These are phyloP conservation scores for Salix suchowensis DNA, from an alignment of 345 rosid genomes.

Conservation along the genomic window DNA sequence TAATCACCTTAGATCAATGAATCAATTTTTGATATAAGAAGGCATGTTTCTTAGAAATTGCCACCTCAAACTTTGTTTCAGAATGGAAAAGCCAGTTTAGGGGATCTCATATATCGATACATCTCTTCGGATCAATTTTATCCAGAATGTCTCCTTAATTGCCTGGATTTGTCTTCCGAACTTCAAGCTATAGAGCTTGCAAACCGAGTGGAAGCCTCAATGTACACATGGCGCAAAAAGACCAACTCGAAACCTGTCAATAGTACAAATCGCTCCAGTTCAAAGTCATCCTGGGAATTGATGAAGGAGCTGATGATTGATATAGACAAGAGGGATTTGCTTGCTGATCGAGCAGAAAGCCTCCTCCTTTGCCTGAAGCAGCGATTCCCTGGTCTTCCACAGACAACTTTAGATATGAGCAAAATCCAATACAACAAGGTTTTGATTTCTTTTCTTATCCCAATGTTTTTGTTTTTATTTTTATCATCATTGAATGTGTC, in stretches of 20 bases:
- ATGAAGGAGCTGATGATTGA: slow-evolving; percentile 87
- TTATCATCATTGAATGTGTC: background rate
- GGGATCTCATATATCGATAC: slow-evolving; percentile 77
- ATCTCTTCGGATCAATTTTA: slow-evolving; percentile 79
- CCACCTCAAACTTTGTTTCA: slow-evolving; percentile 34
- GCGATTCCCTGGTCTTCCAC: slow-evolving; percentile 88
- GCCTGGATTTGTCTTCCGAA: slow-evolving; percentile 88
- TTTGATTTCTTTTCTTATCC: background rate
- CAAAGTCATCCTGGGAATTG: slow-evolving; percentile 87
- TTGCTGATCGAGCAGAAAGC: slow-evolving; percentile 86
- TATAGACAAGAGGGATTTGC: slow-evolving; percentile 75
- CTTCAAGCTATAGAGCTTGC: slow-evolving; percentile 94
- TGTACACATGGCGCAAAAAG: slow-evolving; percentile 68
- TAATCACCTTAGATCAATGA: background rate
- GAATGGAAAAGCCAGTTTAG: slow-evolving; percentile 83
- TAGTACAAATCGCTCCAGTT: slow-evolving; percentile 43
- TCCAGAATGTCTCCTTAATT: slow-evolving; percentile 82
- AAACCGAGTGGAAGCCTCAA: slow-evolving; percentile 76
- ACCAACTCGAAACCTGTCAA: slow-evolving; percentile 45
- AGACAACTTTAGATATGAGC: slow-evolving; percentile 89
- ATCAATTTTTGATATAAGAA: background rate
- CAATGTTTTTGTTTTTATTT: background rate
- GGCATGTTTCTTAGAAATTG: background rate
- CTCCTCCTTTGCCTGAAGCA: slow-evolving; percentile 81
- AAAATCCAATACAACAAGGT: slow-evolving; percentile 95